Conservation (phyloP, 2,329 filamentous ascomycete genomes). For the Hirsutella thompsonii region DNA sequence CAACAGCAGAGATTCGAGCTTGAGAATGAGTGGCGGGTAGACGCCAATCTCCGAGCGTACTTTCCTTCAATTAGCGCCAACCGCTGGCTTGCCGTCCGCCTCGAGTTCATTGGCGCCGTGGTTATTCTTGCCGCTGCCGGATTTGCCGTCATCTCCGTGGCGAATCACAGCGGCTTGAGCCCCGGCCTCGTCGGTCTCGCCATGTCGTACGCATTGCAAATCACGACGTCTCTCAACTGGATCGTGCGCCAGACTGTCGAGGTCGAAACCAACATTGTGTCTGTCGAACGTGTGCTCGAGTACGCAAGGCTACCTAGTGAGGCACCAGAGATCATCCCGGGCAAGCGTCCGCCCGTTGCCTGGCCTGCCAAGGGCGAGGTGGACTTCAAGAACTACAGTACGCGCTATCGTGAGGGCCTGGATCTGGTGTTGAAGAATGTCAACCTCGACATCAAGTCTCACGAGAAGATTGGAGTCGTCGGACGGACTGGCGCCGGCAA, state of each 20-base stretch:
- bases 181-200: conserved; percentile 76
- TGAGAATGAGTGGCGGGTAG: conserved; percentile 96
- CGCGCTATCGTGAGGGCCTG: conserved; percentile 78
- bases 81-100: conserved; percentile 84
- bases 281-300: conserved; percentile 92
- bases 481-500: conserved; percentile 94
- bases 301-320: conserved; percentile 87
- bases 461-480: conserved; percentile 96
- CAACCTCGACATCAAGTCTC: conserved; percentile 81
- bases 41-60: conserved; percentile 86
- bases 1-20: conserved; percentile 78
- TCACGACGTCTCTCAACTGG: conserved; percentile 96
- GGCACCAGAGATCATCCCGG: conserved; percentile 84
- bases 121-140: conserved; percentile 83
- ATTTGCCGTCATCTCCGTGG: conserved; percentile 70
- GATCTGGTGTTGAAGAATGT: conserved; percentile 91
- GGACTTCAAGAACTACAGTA: conserved; percentile 87
- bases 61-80: conserved; percentile 92
- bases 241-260: conserved; percentile 97
- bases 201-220: conserved; percentile 96
- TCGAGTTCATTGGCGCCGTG: conserved; percentile 89
- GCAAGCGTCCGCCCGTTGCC: conserved; percentile 72
- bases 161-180: conserved; percentile 48
- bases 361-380: conserved; percentile 88
- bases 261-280: conserved; percentile 99